These are phyloP conservation scores for Marasmius sp. DNA, from an alignment of 1,284 basidiomycete species.

Conservation along the genomic window DNA sequence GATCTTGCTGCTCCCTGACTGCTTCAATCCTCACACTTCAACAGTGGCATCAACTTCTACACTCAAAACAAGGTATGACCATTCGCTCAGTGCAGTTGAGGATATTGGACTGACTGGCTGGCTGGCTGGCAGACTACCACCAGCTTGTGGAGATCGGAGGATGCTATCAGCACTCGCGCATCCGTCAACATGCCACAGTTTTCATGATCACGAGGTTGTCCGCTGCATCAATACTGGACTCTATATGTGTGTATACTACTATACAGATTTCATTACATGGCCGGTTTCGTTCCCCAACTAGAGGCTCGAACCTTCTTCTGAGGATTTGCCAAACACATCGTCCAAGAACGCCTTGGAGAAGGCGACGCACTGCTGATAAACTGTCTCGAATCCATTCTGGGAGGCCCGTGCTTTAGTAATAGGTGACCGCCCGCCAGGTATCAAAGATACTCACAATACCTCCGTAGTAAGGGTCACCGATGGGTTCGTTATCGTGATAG, in stretches of 20 bases:
- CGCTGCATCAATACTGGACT: neutral
- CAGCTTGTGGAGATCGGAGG: slow-evolving; percentile 80
- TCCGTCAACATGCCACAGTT: slow-evolving; percentile 85
- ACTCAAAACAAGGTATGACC: slow-evolving; percentile 78
- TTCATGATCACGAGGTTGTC: slow-evolving; percentile 34
- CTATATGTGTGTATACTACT: neutral
- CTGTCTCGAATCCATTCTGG: slow-evolving; percentile 57
- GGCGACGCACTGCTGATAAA: slow-evolving; percentile 62
- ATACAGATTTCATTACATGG: neutral
- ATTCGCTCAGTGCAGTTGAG: neutral
- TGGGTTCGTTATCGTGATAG: slow-evolving; percentile 62
- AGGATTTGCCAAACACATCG: slow-evolving; percentile 38
- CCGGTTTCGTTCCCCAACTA: neutral
- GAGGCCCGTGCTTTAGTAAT: neutral
- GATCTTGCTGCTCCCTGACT: neutral
- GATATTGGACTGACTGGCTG: neutral
- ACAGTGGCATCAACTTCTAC: slow-evolving; percentile 85
- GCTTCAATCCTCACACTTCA: slow-evolving; percentile 1
- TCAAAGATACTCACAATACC: slow-evolving; percentile 40
- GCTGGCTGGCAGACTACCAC: slow-evolving; percentile 65
- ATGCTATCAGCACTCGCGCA: slow-evolving; percentile 75
- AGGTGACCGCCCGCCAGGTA: neutral
- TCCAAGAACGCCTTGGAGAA: slow-evolving; percentile 79
- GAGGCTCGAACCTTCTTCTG: neutral
- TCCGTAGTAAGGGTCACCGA: slow-evolving; percentile 78